phyloP scores from a whole-genome alignment of 306 rosid genomes.

The Cucurbita moschata region DNA sequence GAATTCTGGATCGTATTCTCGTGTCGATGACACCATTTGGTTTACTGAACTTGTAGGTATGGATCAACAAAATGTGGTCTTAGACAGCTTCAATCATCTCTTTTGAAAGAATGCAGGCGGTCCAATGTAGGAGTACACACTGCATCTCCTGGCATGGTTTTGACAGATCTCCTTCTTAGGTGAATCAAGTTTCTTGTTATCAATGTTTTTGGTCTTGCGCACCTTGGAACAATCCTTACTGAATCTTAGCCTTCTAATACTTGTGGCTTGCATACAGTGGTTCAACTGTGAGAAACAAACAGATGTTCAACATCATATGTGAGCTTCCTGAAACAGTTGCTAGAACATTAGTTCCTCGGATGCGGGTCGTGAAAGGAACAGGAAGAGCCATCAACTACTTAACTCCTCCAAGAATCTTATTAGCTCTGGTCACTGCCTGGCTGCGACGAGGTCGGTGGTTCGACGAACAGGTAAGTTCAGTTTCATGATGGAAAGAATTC shows the following conservation, averaged over 20 bases:
- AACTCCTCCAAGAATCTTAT: slow-evolving; percentile 90
- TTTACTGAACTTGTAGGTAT: slow-evolving; percentile 33
- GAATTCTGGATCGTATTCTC: neutral
- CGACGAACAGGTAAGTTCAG: slow-evolving; percentile 53
- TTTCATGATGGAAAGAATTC: neutral
- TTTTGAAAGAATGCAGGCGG: slow-evolving; percentile 69
- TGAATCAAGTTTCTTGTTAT: slow-evolving; percentile 11
- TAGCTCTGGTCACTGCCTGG: slow-evolving; percentile 89
- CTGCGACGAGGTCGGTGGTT: slow-evolving; percentile 89
- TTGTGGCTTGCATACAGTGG: slow-evolving; percentile 42
- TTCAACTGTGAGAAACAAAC: slow-evolving; percentile 62
- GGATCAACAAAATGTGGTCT: slow-evolving; percentile 96
- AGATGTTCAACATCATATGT: slow-evolving; percentile 79
- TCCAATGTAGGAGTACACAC: slow-evolving; percentile 83
- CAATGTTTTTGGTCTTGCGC: neutral
- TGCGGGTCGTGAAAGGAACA: slow-evolving; percentile 82
- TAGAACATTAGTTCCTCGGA: slow-evolving; percentile 83
- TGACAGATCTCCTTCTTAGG: slow-evolving; percentile 83
- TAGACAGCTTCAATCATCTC: slow-evolving; percentile 78
- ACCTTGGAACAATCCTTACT: neutral
- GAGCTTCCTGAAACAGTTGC: slow-evolving; percentile 98
- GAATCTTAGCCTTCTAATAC: neutral
- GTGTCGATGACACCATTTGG: neutral
- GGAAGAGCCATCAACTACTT: slow-evolving; percentile 82
- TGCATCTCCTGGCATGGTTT: slow-evolving; percentile 98